Evolutionary conservation across 2,329 filamentous ascomycete species (phyloP).

Genomic region (Leptographium lundbergii): DNA sequence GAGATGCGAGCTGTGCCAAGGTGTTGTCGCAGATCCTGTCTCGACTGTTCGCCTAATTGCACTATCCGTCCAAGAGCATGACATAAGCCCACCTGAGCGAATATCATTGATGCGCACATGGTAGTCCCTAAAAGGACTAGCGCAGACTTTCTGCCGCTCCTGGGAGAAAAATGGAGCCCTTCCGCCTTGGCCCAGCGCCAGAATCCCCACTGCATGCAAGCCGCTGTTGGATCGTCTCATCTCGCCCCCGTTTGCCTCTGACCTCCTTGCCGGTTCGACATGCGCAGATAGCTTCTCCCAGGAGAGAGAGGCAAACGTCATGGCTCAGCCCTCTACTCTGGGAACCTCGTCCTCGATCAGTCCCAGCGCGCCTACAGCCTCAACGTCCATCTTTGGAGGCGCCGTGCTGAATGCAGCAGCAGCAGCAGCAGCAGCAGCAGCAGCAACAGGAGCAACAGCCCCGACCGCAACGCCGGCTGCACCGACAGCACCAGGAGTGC

Average conservation of each 20-base stretch:
- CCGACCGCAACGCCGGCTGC: neutral
- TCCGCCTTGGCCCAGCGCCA: neutral
- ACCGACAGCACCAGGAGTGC: neutral
- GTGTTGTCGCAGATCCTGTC: neutral
- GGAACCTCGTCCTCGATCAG: conserved; percentile 1
- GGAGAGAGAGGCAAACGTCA: conserved; percentile 10
- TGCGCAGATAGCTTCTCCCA: conserved; percentile 12
- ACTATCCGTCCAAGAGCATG: too few species aligned
- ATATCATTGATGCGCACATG: too few species aligned
- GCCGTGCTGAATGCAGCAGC: neutral
- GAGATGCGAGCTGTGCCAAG: neutral
- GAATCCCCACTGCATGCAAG: neutral
- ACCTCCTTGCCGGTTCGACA: conserved; percentile 2
- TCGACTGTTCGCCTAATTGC: too few species aligned
- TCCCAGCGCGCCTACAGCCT: neutral
- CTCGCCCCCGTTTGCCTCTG: neutral
- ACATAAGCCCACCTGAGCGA: too few species aligned
- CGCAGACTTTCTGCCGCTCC: too few species aligned
- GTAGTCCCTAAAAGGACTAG: too few species aligned
- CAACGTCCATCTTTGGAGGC: conserved; percentile 2
- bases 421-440: neutral
- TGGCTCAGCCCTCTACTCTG: conserved; percentile 9
- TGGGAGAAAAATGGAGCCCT: neutral
- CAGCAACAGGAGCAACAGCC: neutral
- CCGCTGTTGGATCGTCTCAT: neutral